Conservation (phyloP, 208 protist genomes). For the Leishmania turanica region DNA sequence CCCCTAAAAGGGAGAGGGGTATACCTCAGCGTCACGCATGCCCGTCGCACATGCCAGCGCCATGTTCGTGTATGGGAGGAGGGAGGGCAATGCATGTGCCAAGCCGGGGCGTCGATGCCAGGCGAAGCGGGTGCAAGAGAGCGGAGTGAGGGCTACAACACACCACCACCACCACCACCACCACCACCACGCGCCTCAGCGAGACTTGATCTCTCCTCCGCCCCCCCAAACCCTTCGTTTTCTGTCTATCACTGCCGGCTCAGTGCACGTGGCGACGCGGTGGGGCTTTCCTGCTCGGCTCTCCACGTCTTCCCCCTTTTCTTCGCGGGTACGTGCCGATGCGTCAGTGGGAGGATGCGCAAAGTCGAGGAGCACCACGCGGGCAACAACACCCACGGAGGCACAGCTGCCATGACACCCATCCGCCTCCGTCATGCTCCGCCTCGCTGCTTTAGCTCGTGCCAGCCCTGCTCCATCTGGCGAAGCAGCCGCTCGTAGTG, state of each 20-base stretch:
- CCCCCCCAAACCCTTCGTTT: neutral
- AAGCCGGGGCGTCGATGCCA: neutral
- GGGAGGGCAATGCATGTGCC: neutral
- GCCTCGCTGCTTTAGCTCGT: slow-evolving; percentile 12
- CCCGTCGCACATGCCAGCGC: neutral
- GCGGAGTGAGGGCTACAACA: neutral
- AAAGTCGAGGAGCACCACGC: neutral
- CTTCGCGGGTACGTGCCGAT: neutral
- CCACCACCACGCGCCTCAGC: neutral
- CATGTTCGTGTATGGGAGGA: neutral
- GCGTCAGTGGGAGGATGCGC: too few species aligned
- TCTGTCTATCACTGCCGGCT: neutral
- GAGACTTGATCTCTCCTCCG: neutral
- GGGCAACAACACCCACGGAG: neutral
- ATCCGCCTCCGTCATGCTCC: neutral
- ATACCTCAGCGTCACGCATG: neutral
- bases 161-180: neutral
- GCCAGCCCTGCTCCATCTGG: slow-evolving; percentile 28
- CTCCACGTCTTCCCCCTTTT: neutral
- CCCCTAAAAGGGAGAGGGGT: too few species aligned
- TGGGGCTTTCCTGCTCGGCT: neutral
- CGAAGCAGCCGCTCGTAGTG: slow-evolving; percentile 23
- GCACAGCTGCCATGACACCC: neutral
- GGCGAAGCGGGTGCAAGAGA: neutral
- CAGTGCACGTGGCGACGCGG: neutral